Conservation (phyloP, 441 rosid genomes). For the Euphorbia celastroides region DNA sequence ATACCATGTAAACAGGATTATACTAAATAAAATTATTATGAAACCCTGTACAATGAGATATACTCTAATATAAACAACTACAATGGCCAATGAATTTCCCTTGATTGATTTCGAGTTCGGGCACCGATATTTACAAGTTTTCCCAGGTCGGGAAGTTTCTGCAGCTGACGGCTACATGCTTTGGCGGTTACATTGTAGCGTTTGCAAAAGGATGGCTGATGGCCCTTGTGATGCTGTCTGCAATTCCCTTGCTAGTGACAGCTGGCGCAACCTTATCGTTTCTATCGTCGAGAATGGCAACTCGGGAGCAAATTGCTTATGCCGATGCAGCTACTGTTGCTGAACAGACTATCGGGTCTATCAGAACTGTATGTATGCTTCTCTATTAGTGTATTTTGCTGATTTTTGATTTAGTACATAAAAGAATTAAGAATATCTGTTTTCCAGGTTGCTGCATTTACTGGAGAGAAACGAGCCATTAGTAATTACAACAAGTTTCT, state of each 20-base stretch:
- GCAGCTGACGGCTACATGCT: conserved; percentile 65
- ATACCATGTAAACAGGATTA: too few species aligned
- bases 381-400: conserved; percentile 10
- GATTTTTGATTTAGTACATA: neutral
- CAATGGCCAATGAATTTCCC: too few species aligned
- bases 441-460: conserved; percentile 75
- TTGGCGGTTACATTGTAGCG: conserved; percentile 72
- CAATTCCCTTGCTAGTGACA: conserved; percentile 66
- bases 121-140: neutral
- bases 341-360: conserved; percentile 81
- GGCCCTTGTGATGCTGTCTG: conserved; percentile 60
- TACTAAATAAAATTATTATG: too few species aligned
- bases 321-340: conserved; percentile 59
- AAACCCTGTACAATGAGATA: too few species aligned
- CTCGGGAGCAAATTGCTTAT: conserved; percentile 71
- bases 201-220: conserved; percentile 79
- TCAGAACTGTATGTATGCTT: conserved; percentile 53
- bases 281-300: conserved; percentile 46
- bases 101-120: too few species aligned
- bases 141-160: conserved; percentile 77
- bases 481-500: conserved; percentile 51
- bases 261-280: conserved; percentile 56
- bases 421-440: neutral
- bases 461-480: conserved; percentile 70
- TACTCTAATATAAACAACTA: too few species aligned